phyloP scores from a whole-genome alignment of 495 filamentous ascomycete genomes.

The Collariella sp. region DNA sequence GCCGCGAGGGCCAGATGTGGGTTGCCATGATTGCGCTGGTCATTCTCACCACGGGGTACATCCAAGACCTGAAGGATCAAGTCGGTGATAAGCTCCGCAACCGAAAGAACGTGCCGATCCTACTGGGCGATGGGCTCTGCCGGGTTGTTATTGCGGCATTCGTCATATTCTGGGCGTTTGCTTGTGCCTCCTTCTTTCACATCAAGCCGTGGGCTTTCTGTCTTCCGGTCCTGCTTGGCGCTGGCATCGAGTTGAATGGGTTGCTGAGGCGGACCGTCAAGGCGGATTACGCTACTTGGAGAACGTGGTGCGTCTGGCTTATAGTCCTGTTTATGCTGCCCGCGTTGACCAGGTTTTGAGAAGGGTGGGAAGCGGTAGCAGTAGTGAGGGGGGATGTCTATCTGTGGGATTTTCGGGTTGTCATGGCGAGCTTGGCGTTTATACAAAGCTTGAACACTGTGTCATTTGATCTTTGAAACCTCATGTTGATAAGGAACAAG shows the following conservation, averaged over 20 bases:
- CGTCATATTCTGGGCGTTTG: neutral
- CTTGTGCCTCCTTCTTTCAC: neutral
- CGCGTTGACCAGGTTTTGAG: neutral
- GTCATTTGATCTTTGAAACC: no score
- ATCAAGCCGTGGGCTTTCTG: neutral
- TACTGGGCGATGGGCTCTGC: neutral
- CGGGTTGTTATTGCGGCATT: neutral
- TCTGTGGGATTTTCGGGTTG: no score
- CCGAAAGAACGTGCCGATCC: slow-evolving; percentile 25
- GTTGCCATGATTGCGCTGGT: slow-evolving; percentile 34
- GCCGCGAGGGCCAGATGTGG: slow-evolving; percentile 27
- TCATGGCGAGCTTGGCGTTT: no score
- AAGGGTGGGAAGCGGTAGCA: neutral
- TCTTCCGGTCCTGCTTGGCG: neutral
- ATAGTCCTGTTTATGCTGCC: neutral
- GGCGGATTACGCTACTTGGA: neutral
- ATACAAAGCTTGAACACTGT: no score
- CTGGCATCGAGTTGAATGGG: neutral
- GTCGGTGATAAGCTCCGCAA: slow-evolving; percentile 38
- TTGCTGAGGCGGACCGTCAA: neutral
- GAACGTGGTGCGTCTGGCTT: slow-evolving; percentile 1
- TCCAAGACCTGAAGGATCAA: slow-evolving; percentile 45
- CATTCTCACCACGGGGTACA: slow-evolving; percentile 44
- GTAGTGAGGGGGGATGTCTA: no score
- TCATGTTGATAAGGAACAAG: no score